Evolutionary conservation across 2,329 filamentous ascomycete genomes (phyloP).

Genomic region (Fusarium liriodendri): DNA sequence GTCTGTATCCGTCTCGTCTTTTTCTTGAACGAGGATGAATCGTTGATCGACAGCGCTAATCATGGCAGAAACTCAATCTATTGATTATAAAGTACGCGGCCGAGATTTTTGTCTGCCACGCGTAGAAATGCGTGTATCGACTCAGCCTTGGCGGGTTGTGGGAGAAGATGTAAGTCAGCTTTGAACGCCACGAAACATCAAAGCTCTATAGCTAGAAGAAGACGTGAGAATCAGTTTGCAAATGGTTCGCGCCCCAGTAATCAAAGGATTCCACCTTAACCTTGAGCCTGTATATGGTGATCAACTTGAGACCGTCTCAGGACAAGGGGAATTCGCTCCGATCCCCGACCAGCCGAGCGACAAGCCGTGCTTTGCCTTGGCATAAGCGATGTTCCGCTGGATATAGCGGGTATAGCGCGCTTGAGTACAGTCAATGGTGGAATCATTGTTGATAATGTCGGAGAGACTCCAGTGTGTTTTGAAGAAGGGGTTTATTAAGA

Average conservation of each 20-base stretch:
- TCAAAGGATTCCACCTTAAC: background rate
- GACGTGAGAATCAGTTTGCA: background rate
- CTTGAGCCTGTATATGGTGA: slow-evolving; percentile 4
- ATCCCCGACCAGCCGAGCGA: background rate
- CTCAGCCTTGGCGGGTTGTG: slow-evolving; percentile 1
- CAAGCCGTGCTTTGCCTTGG: background rate
- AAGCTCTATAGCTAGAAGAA: background rate
- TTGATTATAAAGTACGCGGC: background rate
- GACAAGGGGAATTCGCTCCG: background rate
- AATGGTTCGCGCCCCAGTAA: background rate
- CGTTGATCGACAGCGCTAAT: background rate
- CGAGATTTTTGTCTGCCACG: background rate
- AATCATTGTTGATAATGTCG: background rate
- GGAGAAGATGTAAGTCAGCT: background rate
- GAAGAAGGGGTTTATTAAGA: background rate
- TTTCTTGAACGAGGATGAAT: background rate
- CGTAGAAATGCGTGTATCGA: background rate
- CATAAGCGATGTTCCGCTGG: background rate
- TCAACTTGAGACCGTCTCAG: slow-evolving; percentile 10
- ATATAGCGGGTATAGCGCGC: background rate
- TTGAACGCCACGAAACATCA: background rate
- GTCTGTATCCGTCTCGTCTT: background rate
- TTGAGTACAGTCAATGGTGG: background rate
- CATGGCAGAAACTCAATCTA: background rate
- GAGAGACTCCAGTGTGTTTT: background rate